Conservation (phyloP, 495 filamentous ascomycete genomes). For the Letharia lupina region DNA sequence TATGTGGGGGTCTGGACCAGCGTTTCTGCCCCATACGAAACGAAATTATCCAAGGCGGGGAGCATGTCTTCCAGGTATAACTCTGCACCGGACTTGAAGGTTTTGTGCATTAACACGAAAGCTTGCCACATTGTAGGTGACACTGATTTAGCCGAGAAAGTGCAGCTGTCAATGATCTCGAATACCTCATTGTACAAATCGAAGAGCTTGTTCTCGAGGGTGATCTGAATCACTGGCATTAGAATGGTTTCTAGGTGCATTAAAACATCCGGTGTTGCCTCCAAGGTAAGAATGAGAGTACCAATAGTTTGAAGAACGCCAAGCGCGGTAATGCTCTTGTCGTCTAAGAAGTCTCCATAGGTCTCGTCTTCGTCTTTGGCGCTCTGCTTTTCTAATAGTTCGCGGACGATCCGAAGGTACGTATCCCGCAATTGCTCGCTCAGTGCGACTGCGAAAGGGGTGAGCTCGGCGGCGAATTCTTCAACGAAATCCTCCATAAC, state of each 20-base stretch:
- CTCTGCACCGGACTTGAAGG: slow-evolving; percentile 94
- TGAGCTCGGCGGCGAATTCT: slow-evolving; percentile 90
- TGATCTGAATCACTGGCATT: slow-evolving; percentile 94
- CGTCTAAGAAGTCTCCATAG: slow-evolving; percentile 86
- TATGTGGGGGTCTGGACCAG: slow-evolving; percentile 78
- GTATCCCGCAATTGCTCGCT: slow-evolving; percentile 96
- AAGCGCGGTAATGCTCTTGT: slow-evolving; percentile 96
- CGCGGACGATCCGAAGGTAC: slow-evolving; percentile 85
- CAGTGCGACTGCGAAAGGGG: slow-evolving; percentile 94
- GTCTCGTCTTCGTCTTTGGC: slow-evolving; percentile 66
- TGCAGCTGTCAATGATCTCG: slow-evolving; percentile 98
- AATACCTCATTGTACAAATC: slow-evolving; percentile 97
- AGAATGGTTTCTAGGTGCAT: slow-evolving; percentile 88
- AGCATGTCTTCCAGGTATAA: slow-evolving; percentile 95
- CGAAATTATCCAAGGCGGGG: slow-evolving; percentile 92
- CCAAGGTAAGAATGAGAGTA: slow-evolving; percentile 89
- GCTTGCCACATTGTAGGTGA: slow-evolving; percentile 97
- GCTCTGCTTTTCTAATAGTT: slow-evolving; percentile 75
- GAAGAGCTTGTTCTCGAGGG: slow-evolving; percentile 93
- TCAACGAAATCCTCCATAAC: slow-evolving; percentile 99
- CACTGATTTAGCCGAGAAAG: slow-evolving; percentile 93
- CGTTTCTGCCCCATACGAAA: slow-evolving; percentile 76
- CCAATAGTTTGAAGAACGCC: slow-evolving; percentile 97
- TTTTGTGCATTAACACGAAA: slow-evolving; percentile 90
- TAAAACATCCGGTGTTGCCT: slow-evolving; percentile 92